Evolutionary conservation across 805 yeast species (phyloP).

Genomic region (Candida dajiaensis): DNA sequence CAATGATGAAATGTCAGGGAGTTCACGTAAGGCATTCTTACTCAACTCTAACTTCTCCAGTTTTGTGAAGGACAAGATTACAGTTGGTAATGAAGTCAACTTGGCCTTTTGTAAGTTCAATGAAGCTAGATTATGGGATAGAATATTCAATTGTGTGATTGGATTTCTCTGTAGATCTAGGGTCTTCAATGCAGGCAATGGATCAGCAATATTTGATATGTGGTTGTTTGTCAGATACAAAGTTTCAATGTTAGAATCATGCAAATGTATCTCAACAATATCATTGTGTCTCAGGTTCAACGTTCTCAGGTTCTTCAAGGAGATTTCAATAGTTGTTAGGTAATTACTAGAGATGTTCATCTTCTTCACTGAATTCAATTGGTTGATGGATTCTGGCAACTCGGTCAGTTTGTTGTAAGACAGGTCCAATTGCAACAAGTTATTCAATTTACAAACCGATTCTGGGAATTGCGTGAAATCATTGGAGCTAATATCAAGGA

Average conservation of each 20-base stretch:
- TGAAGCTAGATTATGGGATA: constrained; percentile 56
- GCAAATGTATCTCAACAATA: constrained; percentile 38
- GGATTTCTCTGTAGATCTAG: constrained; percentile 81
- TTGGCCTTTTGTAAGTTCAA: constrained; percentile 80
- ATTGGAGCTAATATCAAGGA: constrained; percentile 78
- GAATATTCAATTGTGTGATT: constrained; percentile 56
- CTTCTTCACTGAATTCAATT: constrained; percentile 54
- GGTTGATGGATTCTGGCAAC: constrained; percentile 58
- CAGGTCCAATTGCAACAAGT: constrained; percentile 63
- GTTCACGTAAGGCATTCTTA: constrained; percentile 70
- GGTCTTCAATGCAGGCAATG: constrained; percentile 56
- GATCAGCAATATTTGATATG: constrained; percentile 62
- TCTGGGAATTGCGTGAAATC: constrained; percentile 58
- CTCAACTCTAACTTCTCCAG: constrained; percentile 72
- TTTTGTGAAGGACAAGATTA: constrained; percentile 55
- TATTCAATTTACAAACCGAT: constrained; percentile 51
- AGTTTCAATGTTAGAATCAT: constrained; percentile 52
- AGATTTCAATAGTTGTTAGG: constrained; percentile 33
- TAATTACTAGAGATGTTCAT: constrained; percentile 73
- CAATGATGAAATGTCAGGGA: constrained; percentile 68
- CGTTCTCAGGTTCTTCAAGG: constrained; percentile 53
- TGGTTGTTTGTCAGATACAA: constrained; percentile 69
- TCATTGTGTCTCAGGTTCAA: constrained; percentile 76
- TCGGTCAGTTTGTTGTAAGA: constrained; percentile 68
- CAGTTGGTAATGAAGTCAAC: constrained; percentile 63